Evolutionary conservation across 2,329 filamentous ascomycete species (phyloP), one percentile per base, ranked within the genome.

Genomic region (Emericellopsis cladophorae): DNA sequence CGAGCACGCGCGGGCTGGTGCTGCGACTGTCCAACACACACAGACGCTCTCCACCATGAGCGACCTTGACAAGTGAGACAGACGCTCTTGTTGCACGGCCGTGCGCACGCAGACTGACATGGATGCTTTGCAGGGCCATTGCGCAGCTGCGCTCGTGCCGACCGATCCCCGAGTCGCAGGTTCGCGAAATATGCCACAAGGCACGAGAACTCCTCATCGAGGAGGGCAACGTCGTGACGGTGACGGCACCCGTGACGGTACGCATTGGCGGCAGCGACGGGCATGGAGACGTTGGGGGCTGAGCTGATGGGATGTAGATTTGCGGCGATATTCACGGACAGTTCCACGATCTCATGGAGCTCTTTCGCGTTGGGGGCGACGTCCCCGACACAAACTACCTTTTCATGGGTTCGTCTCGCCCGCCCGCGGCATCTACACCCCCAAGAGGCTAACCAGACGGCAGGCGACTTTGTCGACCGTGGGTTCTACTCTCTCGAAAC

Each of bases 401-500:
- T 4, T 95, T 95, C 65, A 95, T 95, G 87, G 89, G 82, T 85
- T 69, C 36, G 63, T 35, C 22, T n/a, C 23, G 40, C 12, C 15
- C n/a, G 14, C 34, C 21, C 16, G 22, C 14, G 36, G n/a, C 36
- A 12, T 36, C 22, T 36, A 22, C 4, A 23, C 15, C 10, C 16
- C 16, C 26, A n/a, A 14, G 18, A 26, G 35, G 31, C 31, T 45
- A 15, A 40, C 26, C 23, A 12, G 21, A 5, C 29, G 31, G 11
- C 48, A 87, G 83, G 90, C 58, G 90, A 98, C 62, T 98, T 95
- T 54, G 90, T 98, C 57, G 90, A 98, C 62, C 85, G 90, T 48
- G 90, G 90, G 44, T 98, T 95, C 72, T 98, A 96, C 68, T 95
- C 87, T 2, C 80, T 98, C 51, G 90, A 98, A 66, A 92, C 89